Evolutionary conservation across 129 eudicot genomes (phyloP).

Genomic region (Calendula officinalis): DNA sequence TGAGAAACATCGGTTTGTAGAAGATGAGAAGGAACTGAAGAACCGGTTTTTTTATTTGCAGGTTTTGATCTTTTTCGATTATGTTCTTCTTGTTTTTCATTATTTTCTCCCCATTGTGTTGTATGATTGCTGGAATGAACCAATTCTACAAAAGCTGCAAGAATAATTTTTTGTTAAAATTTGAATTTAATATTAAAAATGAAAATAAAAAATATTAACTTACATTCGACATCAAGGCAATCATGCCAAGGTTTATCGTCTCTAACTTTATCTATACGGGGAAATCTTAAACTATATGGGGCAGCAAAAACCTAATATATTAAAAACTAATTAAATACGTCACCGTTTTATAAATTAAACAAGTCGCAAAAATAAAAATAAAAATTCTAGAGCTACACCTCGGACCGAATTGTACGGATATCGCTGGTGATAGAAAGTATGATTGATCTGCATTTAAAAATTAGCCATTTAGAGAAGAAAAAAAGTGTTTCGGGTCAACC

Average conservation of each 20-base stretch:
- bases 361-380: neutral
- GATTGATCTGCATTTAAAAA: constrained; percentile 53
- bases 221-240: constrained; percentile 90
- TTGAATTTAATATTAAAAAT: neutral
- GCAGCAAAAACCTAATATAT: constrained; percentile 83
- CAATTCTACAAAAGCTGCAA: constrained; percentile 86
- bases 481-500: neutral
- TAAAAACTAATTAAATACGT: neutral
- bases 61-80: constrained; percentile 53
- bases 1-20: constrained; percentile 73
- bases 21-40: constrained; percentile 83
- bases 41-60: constrained; percentile 55
- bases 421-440: constrained; percentile 92
- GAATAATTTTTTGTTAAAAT: neutral
- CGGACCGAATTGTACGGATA: constrained; percentile 89
- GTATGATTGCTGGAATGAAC: constrained; percentile 91
- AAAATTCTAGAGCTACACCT: constrained; percentile 41
- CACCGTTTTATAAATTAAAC: neutral
- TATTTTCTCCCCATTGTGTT: constrained; percentile 55
- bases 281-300: constrained; percentile 96
- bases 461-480: constrained; percentile 5
- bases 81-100: constrained; percentile 39
- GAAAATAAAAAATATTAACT: constrained; percentile 26
- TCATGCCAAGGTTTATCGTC: constrained; percentile 99
- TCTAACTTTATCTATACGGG: constrained; percentile 86